Evolutionary conservation across 345 rosid genomes (phyloP).

Genomic region (Dipteronia sinensis): DNA sequence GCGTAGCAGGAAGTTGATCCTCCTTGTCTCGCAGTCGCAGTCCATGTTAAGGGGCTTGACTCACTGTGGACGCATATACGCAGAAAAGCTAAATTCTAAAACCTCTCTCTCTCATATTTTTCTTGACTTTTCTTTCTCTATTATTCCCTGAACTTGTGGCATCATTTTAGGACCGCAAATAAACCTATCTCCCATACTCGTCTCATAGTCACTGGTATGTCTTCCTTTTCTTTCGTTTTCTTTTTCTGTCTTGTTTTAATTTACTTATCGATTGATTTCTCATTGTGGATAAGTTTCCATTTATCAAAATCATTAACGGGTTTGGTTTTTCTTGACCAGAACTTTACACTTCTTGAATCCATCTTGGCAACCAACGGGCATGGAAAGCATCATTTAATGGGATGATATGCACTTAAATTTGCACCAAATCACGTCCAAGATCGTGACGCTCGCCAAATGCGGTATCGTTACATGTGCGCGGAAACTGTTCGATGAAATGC

Average conservation of each 20-base stretch:
- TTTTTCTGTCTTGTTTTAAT: neutral
- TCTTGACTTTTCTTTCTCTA: conserved; percentile 38
- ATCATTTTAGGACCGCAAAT: conserved; percentile 28
- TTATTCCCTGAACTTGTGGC: conserved; percentile 50
- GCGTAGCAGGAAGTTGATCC: neutral
- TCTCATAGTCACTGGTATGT: conserved; percentile 9
- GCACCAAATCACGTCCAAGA: conserved; percentile 51
- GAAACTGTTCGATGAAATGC: conserved; percentile 72
- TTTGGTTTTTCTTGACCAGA: neutral
- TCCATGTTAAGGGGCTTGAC: neutral
- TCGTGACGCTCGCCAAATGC: conserved; percentile 35
- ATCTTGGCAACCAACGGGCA: neutral
- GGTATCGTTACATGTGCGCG: conserved; percentile 59
- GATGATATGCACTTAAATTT: conserved; percentile 33
- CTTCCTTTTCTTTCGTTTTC: neutral
- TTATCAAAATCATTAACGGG: conserved; percentile 8
- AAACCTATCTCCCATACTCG: neutral
- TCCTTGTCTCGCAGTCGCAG: neutral
- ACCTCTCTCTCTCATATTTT: neutral
- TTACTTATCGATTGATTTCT: neutral
- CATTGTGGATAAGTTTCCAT: neutral
- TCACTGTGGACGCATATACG: neutral
- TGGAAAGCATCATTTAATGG: neutral
- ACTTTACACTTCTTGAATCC: neutral
- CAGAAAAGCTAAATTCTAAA: neutral